These are phyloP conservation scores for Selaginella tamariscina DNA, from an alignment of 75 land plant species.

Conservation along the genomic window DNA sequence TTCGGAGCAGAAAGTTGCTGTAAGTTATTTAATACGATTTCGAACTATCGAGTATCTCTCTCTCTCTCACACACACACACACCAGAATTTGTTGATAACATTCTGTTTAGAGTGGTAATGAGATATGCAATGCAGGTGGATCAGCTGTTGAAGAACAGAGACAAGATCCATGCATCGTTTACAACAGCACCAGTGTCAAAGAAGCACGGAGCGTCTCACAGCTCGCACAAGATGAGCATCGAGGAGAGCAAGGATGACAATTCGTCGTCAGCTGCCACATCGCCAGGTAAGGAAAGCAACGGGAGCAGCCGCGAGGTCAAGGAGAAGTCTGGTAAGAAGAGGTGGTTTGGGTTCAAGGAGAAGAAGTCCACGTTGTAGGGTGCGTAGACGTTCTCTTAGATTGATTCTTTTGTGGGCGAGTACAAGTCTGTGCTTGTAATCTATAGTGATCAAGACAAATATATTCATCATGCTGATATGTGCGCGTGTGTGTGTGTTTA, in stretches of 20 bases:
- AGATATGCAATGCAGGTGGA: constrained; percentile 50
- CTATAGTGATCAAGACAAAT: too few species aligned
- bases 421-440: too few species aligned
- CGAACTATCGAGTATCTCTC: background rate
- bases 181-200: constrained; percentile 41
- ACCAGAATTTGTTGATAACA: background rate
- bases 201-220: constrained; percentile 22
- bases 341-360: constrained; percentile 64
- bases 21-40: constrained; percentile 28
- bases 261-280: background rate
- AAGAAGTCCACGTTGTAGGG: constrained; percentile 27
- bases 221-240: constrained; percentile 28
- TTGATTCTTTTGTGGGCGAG: too few species aligned
- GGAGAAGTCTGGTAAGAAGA: constrained; percentile 65
- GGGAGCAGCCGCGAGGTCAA: constrained; percentile 30
- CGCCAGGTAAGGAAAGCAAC: constrained; percentile 24
- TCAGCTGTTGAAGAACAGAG: constrained; percentile 67
- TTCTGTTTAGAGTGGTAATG: background rate
- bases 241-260: constrained; percentile 46
- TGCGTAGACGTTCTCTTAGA: too few species aligned
- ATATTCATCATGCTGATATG: too few species aligned
- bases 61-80: background rate
- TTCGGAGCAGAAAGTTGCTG: constrained; percentile 65
- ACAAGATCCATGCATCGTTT: constrained; percentile 72
- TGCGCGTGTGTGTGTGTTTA: too few species aligned